Evolutionary conservation across 2,329 filamentous ascomycete species (phyloP), one percentile per base, ranked within the genome.

Genomic region (Xylaria sp.): DNA sequence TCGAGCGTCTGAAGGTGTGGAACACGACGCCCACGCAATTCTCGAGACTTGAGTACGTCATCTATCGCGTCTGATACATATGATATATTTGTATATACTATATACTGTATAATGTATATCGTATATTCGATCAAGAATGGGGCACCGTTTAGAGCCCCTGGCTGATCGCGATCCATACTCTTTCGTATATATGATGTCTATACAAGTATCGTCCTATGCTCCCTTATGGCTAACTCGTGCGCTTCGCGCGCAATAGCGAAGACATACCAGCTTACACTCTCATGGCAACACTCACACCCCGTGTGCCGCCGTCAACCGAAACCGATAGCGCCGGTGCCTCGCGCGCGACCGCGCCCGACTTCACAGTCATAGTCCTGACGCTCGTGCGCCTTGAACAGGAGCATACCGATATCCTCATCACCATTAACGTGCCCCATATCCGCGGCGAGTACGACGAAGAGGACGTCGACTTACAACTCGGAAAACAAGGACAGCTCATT

Each of bases 341-440:
- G 73, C 47, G 32, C 37, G 53, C 83, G 78, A 70, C 78, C 83
- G 73, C 81, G 25, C 86, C 82, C 54, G 86, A 90, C 76, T 92
- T 92, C 79, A 93, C 92, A 8, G 92, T 88, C 50, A 90, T 96
- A 68, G 88, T 94, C 72, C 85, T 97, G 72, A 88, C 93, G 18
- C 84, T 98, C 48, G 82, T 98, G 65, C 87, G 95, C 18, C 84
- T 98, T 55, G 91, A 91, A 80, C 86, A 88, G 75, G 86, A 94
- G 77, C 85, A 84, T 66, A 95, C 94, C 0, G 95, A 98, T 80
- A 82, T 98, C 47, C 83, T 97, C 55, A 89, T 97, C 70, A 92
- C 92, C 48, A 88, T 97, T 77, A 98, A 97, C 80, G 92, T 97
- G 57, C 95, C 94, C 32, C 91, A 96, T 77, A 91, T 93, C 73